Percentiles rank a stretch among this genome's conserved stretches.
Evolutionary conservation across 2,329 filamentous ascomycete genomes (phyloP).

Genomic region (Colletotrichum tamarilloi): DNA sequence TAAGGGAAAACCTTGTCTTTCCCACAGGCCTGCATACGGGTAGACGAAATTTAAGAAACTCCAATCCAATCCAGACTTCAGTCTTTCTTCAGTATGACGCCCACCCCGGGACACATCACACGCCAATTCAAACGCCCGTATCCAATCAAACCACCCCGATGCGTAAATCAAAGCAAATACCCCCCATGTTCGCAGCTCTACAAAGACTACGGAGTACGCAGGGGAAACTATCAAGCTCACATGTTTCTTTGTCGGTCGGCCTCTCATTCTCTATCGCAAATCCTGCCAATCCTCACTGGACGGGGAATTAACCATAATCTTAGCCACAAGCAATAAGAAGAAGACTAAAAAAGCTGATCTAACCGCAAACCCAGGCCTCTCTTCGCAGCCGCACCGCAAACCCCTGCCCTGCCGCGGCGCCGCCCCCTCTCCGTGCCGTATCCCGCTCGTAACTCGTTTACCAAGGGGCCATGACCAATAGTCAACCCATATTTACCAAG

Average conservation of each 20-base stretch:
- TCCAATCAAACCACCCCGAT: conserved; percentile 21
- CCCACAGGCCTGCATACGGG: background rate
- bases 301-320: conserved; percentile 7
- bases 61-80: background rate
- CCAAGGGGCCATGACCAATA: background rate
- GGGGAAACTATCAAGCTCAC: background rate
- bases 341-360: background rate
- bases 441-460: background rate
- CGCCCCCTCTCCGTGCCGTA: background rate
- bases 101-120: background rate
- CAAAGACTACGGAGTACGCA: background rate
- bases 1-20: background rate
- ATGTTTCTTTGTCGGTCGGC: background rate
- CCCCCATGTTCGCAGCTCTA: background rate
- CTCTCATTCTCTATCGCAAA: background rate
- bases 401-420: background rate
- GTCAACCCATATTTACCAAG: background rate
- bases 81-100: background rate
- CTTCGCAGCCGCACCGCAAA: background rate
- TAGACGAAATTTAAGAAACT: background rate
- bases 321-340: background rate
- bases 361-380: background rate
- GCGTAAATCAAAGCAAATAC: background rate
- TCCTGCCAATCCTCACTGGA: background rate
- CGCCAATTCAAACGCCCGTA: background rate